Conservation (phyloP, 768 basidiomycete genomes). For the Daedalea quercina region DNA sequence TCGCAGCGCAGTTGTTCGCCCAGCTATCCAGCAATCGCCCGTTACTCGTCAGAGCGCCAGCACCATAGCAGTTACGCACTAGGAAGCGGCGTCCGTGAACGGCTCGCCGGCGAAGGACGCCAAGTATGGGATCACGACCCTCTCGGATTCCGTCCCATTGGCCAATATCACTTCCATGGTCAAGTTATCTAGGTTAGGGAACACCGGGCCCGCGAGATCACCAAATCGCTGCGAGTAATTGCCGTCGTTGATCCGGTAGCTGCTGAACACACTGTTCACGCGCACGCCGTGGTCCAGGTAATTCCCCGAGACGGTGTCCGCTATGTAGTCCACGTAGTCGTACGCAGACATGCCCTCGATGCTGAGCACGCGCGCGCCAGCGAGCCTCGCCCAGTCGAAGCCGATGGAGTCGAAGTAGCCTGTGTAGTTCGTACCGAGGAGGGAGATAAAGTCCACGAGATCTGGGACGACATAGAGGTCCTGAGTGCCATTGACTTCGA, state of each 20-base stretch:
- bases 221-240: slow-evolving; percentile 55
- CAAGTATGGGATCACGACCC: slow-evolving; percentile 45
- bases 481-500: slow-evolving; percentile 39
- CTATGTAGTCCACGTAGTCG: slow-evolving; percentile 49
- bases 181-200: slow-evolving; percentile 39
- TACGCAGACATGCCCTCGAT: slow-evolving; percentile 51
- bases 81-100: slow-evolving; percentile 47
- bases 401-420: slow-evolving; percentile 37
- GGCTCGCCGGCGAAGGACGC: slow-evolving; percentile 37
- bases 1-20: slow-evolving; percentile 51
- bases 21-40: slow-evolving; percentile 34
- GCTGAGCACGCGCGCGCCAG: slow-evolving; percentile 48
- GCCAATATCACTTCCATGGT: slow-evolving; percentile 41
- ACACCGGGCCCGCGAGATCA: slow-evolving; percentile 45
- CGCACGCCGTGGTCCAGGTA: slow-evolving; percentile 59
- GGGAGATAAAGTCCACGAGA: slow-evolving; percentile 41
- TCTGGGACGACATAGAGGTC: slow-evolving; percentile 49
- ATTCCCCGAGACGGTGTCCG: slow-evolving; percentile 53
- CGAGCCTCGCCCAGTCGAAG: slow-evolving; percentile 55
- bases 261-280: slow-evolving; percentile 55
- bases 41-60: background rate
- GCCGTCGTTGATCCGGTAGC: slow-evolving; percentile 37
- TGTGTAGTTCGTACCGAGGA: slow-evolving; percentile 40
- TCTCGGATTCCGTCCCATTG: slow-evolving; percentile 41
- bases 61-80: slow-evolving; percentile 29